Evolutionary conservation across 2,329 filamentous ascomycete genomes (phyloP), one percentile per base, ranked within the genome.

Genomic region (Cladophialophora immunda): DNA sequence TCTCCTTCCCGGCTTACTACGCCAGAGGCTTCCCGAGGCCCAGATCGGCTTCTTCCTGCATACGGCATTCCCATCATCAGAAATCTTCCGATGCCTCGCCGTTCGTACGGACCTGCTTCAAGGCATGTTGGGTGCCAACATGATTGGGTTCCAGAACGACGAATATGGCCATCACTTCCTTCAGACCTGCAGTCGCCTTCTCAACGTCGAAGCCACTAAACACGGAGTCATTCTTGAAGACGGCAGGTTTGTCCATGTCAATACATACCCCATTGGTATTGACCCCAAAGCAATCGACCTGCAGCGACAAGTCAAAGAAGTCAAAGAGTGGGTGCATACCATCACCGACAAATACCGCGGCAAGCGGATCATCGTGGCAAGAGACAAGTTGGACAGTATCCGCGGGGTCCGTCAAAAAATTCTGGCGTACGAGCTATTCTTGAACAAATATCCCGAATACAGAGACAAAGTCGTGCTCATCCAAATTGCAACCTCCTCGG

Each of bases 1-100:
- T 4, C 85, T 98, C 5, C 92, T 98, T 0, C 94, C 94, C 2
- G 86, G 84, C 55, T 96, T 98, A 92, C 84, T 98, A 54, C 91
- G 94, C 30, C 90, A 96, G 80, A 92, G 94, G 82, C 62, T 82
- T 11, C 94, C 94, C 0, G 93, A 97, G 71, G 94, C 94, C 17
- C 92, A 97, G 81, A 97, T 98, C 73, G 94, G 94, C 11, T 95
- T 98, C 82, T 98, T 97, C 81, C 82, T 98, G 17, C 94, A 98
- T 76, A 93, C 94, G 30, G 93, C 94, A 0, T 98, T 98, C 78
- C 94, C 94, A 0, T 97, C 94, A 0, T 97, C 94, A 0, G 94
- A 98, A 75, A 93, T 98, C 1, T 98, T 98, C 81, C 88, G 94
- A 56, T 98, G 94, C 77, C 82, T 98, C 25, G 92, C 94, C 2